These are phyloP conservation scores for Emmonsiellopsis sp. DNA, from an alignment of 2,329 filamentous ascomycete genomes.

Conservation along the genomic window DNA sequence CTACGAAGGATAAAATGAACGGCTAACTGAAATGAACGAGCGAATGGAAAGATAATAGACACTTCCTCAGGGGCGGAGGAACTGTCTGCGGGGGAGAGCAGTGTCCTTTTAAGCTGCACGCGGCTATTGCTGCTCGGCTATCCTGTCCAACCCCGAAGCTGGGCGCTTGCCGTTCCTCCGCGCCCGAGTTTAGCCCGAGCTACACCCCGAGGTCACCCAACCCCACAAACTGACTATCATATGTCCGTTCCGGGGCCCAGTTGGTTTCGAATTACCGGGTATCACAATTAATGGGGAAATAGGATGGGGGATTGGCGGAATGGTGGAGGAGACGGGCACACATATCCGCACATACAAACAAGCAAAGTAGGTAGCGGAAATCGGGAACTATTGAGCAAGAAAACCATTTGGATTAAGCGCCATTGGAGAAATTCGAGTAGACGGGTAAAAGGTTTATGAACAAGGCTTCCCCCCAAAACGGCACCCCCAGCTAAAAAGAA, in stretches of 20 bases:
- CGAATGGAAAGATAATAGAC: not conserved
- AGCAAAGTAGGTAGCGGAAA: not conserved
- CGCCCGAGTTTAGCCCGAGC: not conserved
- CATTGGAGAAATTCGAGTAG: conserved; percentile 28
- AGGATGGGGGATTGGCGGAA: not conserved
- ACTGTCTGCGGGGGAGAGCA: no score
- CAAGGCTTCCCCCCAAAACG: conserved; percentile 31
- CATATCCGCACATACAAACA: not conserved
- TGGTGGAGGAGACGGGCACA: not conserved
- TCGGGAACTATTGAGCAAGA: conserved; percentile 13
- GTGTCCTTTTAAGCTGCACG: not conserved
- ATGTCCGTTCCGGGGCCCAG: not conserved
- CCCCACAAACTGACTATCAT: not conserved
- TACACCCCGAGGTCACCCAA: no score
- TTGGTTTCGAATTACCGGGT: not conserved
- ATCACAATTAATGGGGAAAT: not conserved
- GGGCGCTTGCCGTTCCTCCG: not conserved
- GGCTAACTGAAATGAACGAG: not conserved
- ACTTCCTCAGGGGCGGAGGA: no score
- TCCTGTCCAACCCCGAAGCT: not conserved
- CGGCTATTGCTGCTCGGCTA: not conserved
- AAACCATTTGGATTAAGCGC: conserved; percentile 35
- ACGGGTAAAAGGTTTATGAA: conserved; percentile 29
- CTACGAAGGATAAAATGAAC: not conserved
- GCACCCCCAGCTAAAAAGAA: conserved; percentile 25